These are phyloP conservation scores for Lomentospora prolificans DNA, from an alignment of 2,329 filamentous ascomycete genomes.

Conservation along the genomic window DNA sequence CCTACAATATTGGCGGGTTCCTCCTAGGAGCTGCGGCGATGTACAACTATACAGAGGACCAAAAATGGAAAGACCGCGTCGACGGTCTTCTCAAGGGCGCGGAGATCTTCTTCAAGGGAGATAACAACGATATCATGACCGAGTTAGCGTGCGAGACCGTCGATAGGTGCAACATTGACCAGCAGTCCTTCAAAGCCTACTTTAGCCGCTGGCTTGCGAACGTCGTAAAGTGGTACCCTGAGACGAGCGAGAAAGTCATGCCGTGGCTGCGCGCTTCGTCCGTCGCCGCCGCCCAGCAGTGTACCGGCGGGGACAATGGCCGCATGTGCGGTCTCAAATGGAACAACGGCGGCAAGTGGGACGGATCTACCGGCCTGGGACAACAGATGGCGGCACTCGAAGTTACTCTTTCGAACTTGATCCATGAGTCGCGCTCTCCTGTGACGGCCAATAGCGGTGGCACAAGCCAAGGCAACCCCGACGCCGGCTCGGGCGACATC, in stretches of 20 bases:
- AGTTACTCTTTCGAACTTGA: slow-evolving; percentile 51
- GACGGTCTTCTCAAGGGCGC: slow-evolving; percentile 45
- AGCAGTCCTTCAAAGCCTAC: slow-evolving; percentile 56
- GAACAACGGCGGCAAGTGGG: slow-evolving; percentile 42
- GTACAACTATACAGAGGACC: slow-evolving; percentile 49
- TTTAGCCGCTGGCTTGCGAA: slow-evolving; percentile 51
- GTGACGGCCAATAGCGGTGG: slow-evolving; percentile 46
- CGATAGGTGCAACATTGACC: slow-evolving; percentile 50
- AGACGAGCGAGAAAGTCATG: slow-evolving; percentile 43
- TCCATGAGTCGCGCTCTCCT: slow-evolving; percentile 31
- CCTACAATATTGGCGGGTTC: slow-evolving; percentile 59
- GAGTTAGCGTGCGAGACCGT: slow-evolving; percentile 57
- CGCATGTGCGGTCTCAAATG: slow-evolving; percentile 53
- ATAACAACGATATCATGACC: slow-evolving; percentile 47
- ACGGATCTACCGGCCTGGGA: slow-evolving; percentile 52
- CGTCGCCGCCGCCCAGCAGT: slow-evolving; percentile 45
- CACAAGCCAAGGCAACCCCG: slow-evolving; percentile 39
- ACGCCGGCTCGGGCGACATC: slow-evolving; percentile 35
- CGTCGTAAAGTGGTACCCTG: slow-evolving; percentile 54
- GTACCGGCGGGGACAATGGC: slow-evolving; percentile 44
- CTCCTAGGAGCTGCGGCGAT: slow-evolving; percentile 58
- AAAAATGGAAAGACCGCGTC: slow-evolving; percentile 48
- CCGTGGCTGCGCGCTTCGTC: slow-evolving; percentile 45
- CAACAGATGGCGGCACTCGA: slow-evolving; percentile 64
- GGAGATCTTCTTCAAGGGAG: slow-evolving; percentile 43